Percentiles rank a stretch among this genome's conserved stretches.
phyloP scores from a whole-genome alignment of 225 moss, liverwort and hornwort genomes.

The Ulota crispa region DNA sequence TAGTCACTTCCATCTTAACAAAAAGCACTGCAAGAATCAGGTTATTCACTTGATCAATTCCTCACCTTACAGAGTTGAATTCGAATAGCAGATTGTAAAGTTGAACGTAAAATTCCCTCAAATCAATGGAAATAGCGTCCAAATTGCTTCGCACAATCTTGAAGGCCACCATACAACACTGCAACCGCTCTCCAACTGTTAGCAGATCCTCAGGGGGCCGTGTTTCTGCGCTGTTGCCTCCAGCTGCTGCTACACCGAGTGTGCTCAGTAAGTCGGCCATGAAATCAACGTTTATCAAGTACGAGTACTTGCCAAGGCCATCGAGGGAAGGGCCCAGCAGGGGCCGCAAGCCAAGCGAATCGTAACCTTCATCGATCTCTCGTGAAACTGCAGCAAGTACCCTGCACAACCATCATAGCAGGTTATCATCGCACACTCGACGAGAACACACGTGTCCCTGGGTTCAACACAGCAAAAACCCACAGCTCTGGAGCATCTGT shows the following conservation, averaged over 20 bases:
- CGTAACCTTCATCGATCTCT: slow-evolving; percentile 52
- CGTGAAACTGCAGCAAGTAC: slow-evolving; percentile 50
- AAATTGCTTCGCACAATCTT: slow-evolving; percentile 89
- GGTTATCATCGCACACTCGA: slow-evolving; percentile 11
- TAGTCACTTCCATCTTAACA: neutral
- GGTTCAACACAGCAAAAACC: neutral
- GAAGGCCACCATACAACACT: slow-evolving; percentile 97
- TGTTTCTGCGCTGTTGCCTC: slow-evolving; percentile 48
- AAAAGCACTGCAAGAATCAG: slow-evolving; percentile 9
- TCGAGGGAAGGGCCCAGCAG: slow-evolving; percentile 77
- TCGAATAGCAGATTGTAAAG: slow-evolving; percentile 89
- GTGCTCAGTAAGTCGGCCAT: slow-evolving; percentile 88
- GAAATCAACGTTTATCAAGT: slow-evolving; percentile 95
- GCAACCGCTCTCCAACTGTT: slow-evolving; percentile 82
- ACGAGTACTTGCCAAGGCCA: slow-evolving; percentile 87
- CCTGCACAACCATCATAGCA: slow-evolving; percentile 36
- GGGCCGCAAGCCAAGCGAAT: slow-evolving; percentile 63
- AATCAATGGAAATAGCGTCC: slow-evolving; percentile 93
- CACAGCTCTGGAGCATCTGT: neutral
- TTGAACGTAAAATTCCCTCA: slow-evolving; percentile 88
- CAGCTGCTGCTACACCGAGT: slow-evolving; percentile 78
- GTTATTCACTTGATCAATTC: neutral
- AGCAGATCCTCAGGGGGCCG: slow-evolving; percentile 48
- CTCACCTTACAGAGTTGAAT: slow-evolving; percentile 74
- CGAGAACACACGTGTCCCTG: neutral